Conservation (phyloP, 2,329 filamentous ascomycete genomes). For the Parascedosporium putredinis region DNA sequence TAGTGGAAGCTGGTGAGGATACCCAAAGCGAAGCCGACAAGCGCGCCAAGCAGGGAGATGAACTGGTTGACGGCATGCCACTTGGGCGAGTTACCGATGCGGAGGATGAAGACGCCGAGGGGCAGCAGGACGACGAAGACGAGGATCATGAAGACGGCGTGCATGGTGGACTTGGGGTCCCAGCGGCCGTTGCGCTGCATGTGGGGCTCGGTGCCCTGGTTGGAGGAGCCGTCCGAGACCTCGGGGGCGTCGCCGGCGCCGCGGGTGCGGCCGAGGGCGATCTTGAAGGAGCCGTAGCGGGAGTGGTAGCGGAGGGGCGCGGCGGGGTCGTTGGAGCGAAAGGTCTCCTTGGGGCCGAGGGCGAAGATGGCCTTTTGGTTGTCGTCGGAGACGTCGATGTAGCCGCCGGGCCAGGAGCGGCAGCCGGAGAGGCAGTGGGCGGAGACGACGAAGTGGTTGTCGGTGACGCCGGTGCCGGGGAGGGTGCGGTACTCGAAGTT, state of each 20-base stretch:
- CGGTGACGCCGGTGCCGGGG: conserved; percentile 34
- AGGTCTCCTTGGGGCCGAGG: conserved; percentile 35
- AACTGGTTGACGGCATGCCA: conserved; percentile 46
- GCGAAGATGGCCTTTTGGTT: conserved; percentile 45
- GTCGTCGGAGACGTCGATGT: conserved; percentile 37
- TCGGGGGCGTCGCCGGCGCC: conserved; percentile 31
- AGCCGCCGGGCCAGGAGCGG: conserved; percentile 38
- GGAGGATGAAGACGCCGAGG: conserved; percentile 41
- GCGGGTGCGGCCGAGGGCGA: conserved; percentile 43
- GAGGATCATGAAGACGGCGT: conserved; percentile 44
- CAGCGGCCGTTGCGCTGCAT: conserved; percentile 19
- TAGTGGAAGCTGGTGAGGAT: conserved; percentile 42
- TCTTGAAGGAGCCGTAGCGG: conserved; percentile 42
- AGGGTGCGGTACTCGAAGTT: conserved; percentile 34
- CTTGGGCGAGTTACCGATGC: conserved; percentile 38
- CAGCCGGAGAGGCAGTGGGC: conserved; percentile 41
- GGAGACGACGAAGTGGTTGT: conserved; percentile 36
- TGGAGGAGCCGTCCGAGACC: conserved; percentile 22
- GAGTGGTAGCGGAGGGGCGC: conserved; percentile 41
- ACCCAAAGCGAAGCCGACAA: conserved; percentile 41
- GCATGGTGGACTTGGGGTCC: conserved; percentile 30
- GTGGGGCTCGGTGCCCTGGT: conserved; percentile 25
- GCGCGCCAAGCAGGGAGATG: conserved; percentile 34
- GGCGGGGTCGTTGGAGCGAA: conserved; percentile 29
- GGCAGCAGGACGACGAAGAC: conserved; percentile 46